Percentiles rank a stretch among this genome's conserved stretches.
These are phyloP conservation scores for Stagonosporopsis chrysanthemi DNA, from an alignment of 2,329 filamentous ascomycete species.

Conservation along the genomic window DNA sequence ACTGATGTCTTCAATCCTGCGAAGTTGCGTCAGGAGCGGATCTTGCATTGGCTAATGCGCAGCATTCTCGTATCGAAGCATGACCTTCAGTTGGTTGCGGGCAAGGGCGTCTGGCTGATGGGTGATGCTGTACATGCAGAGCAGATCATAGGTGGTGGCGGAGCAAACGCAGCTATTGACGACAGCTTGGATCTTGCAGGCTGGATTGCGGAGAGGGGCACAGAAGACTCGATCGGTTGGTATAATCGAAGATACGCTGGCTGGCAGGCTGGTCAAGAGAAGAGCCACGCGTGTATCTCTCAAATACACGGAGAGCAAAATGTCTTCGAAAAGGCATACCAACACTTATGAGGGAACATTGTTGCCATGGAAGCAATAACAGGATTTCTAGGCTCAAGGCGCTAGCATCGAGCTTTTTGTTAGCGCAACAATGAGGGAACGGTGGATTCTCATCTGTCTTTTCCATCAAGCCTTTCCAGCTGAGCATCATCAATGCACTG, in stretches of 20 bases:
- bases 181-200: conserved; percentile 47
- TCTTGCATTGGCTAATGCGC: conserved; percentile 55
- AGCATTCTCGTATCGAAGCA: conserved; percentile 27
- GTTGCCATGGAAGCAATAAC: too few species aligned
- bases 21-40: conserved; percentile 43
- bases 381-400: too few species aligned
- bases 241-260: conserved; percentile 6
- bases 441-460: conserved; percentile 2
- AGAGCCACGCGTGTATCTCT: conserved; percentile 10
- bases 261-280: conserved; percentile 11
- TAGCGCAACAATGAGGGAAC: conserved; percentile 4
- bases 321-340: not conserved
- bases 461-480: not conserved
- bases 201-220: conserved; percentile 25
- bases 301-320: conserved; percentile 7
- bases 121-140: conserved; percentile 53
- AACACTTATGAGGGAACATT: not conserved
- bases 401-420: conserved; percentile 9
- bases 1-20: conserved; percentile 42
- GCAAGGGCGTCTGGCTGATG: conserved; percentile 24
- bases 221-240: not conserved
- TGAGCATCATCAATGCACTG: not conserved
- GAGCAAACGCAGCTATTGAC: conserved; percentile 51
- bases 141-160: conserved; percentile 52
- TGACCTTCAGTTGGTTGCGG: conserved; percentile 29